Evolutionary conservation across 2,329 filamentous ascomycete species (phyloP).

Genomic region (Myotisia sp.): DNA sequence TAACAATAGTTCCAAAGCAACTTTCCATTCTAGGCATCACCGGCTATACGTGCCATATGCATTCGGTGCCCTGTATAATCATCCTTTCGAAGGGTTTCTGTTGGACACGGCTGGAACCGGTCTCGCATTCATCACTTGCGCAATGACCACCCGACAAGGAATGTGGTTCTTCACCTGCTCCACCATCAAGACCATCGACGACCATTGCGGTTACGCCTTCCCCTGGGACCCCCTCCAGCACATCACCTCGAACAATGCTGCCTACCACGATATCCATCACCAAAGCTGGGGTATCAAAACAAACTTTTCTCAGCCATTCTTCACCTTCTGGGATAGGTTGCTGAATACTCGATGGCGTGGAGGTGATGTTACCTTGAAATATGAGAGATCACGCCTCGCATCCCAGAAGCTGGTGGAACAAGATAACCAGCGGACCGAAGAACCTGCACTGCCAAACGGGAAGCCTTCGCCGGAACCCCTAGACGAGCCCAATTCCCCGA

Average conservation of each 20-base stretch:
- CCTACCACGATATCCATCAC: slow-evolving; percentile 96
- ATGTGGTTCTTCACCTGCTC: slow-evolving; percentile 82
- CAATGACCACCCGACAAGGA: slow-evolving; percentile 72
- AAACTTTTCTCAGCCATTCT: slow-evolving; percentile 41
- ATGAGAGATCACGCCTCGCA: slow-evolving; percentile 41
- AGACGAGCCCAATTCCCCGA: slow-evolving; percentile 10
- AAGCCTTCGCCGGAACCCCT: not conserved
- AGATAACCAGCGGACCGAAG: slow-evolving; percentile 24
- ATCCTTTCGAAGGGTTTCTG: slow-evolving; percentile 84
- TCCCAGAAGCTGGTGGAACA: slow-evolving; percentile 44
- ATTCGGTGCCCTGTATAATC: slow-evolving; percentile 93
- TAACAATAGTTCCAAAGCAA: slow-evolving; percentile 38
- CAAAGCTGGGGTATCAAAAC: slow-evolving; percentile 96
- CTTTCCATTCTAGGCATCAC: slow-evolving; percentile 90
- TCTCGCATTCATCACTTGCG: slow-evolving; percentile 63
- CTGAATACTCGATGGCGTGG: slow-evolving; percentile 74
- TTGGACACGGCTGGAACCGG: slow-evolving; percentile 82
- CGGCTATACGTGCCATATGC: slow-evolving; percentile 95
- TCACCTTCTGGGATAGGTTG: slow-evolving; percentile 84
- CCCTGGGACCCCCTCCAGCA: slow-evolving; percentile 90
- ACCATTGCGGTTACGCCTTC: slow-evolving; percentile 92
- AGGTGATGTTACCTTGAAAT: slow-evolving; percentile 45
- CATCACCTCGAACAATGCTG: slow-evolving; percentile 86
- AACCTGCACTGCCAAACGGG: slow-evolving; percentile 16
- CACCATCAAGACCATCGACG: slow-evolving; percentile 91